These are phyloP conservation scores for Colletotrichum karsti DNA, from an alignment of 2,329 filamentous ascomycete species.

Conservation along the genomic window DNA sequence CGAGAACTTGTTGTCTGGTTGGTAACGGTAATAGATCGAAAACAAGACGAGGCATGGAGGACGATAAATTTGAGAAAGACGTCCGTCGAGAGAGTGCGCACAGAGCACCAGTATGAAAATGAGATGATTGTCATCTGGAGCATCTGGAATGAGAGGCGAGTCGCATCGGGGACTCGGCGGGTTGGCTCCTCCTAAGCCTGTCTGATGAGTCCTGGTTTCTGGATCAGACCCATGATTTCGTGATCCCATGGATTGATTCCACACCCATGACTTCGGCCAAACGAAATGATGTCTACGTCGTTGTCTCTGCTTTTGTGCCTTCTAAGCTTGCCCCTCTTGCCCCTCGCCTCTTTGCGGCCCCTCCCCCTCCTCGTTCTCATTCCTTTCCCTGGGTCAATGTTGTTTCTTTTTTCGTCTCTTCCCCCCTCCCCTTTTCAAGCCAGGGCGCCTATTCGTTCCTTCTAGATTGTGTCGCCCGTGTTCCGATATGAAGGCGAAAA, in stretches of 20 bases:
- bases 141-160: neutral
- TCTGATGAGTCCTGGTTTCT: neutral
- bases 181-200: neutral
- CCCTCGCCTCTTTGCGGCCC: neutral
- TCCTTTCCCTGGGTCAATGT: too few relatives aligned
- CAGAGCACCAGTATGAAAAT: neutral
- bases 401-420: neutral
- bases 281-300: constrained; percentile 11
- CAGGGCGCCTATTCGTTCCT: too few relatives aligned
- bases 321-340: neutral
- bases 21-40: neutral
- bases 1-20: neutral
- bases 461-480: neutral
- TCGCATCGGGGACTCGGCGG: neutral
- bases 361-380: neutral
- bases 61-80: neutral
- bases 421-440: neutral
- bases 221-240: neutral
- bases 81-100: neutral
- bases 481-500: neutral
- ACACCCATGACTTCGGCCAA: constrained; percentile 10
- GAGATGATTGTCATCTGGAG: neutral
- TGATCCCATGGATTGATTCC: neutral
- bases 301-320: neutral
- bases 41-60: neutral